phyloP scores from a whole-genome alignment of 768 basidiomycete genomes.

The Amanita pseudoporphyria region DNA sequence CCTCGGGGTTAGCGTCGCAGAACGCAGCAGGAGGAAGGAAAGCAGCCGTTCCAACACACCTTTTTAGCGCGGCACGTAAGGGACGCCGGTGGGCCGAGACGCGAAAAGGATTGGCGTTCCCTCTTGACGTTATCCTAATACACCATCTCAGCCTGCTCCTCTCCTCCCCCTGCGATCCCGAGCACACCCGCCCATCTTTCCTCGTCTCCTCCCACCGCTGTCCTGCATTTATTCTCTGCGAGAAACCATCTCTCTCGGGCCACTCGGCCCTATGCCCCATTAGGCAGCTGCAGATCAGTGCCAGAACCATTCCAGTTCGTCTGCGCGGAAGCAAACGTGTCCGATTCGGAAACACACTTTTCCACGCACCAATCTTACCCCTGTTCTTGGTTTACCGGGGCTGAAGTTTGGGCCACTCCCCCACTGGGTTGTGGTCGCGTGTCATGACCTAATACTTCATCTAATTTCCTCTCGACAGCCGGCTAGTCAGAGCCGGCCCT shows the following conservation, averaged over 20 bases:
- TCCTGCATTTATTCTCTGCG: not conserved
- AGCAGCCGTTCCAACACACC: slow-evolving; percentile 11
- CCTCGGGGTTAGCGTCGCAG: slow-evolving; percentile 11
- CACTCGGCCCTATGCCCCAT: not conserved
- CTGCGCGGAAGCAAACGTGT: slow-evolving; percentile 1
- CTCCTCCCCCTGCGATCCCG: no score
- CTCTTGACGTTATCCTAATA: slow-evolving; percentile 13
- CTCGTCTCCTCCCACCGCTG: no score
- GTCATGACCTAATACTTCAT: no score
- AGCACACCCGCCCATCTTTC: no score
- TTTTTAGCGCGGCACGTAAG: slow-evolving; percentile 12
- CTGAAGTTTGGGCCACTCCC: no score
- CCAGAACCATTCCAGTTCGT: not conserved
- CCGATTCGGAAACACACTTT: not conserved
- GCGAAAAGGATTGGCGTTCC: slow-evolving; percentile 23
- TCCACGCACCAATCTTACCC: not conserved
- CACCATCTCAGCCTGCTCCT: slow-evolving; percentile 16
- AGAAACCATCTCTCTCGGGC: not conserved
- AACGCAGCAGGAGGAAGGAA: slow-evolving; percentile 11
- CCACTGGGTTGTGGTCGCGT: no score
- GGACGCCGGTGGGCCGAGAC: slow-evolving; percentile 17
- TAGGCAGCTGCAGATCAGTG: not conserved
- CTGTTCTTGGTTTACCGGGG: no score
- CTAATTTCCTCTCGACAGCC: no score
- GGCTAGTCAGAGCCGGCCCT: no score